phyloP scores from a whole-genome alignment of 345 rosid genomes.

The Linum tenue region DNA sequence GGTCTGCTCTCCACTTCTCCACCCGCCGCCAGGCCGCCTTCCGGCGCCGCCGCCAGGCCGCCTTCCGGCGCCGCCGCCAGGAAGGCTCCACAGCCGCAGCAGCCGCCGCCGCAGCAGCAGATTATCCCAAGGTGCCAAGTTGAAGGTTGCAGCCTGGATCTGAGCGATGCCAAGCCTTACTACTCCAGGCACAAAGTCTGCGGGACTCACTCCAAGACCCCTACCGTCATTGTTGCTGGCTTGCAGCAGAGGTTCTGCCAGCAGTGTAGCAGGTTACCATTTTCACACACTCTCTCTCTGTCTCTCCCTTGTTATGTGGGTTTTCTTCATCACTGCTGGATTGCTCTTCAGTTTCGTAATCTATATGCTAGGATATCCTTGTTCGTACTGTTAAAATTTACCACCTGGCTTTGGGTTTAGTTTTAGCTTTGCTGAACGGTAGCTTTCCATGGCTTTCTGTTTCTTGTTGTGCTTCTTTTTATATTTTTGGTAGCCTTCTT shows the following conservation, averaged over 20 bases:
- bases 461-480: neutral
- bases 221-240: slow-evolving; percentile 69
- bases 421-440: neutral
- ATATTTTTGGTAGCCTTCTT: too few relatives aligned
- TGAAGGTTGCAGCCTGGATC: slow-evolving; percentile 89
- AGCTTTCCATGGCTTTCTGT: neutral
- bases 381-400: neutral
- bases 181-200: slow-evolving; percentile 94
- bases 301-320: neutral
- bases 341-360: neutral
- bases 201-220: slow-evolving; percentile 71
- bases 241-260: slow-evolving; percentile 93
- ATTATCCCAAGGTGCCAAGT: slow-evolving; percentile 76
- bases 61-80: slow-evolving; percentile 22
- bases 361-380: neutral
- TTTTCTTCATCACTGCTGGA: neutral
- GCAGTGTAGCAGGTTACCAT: slow-evolving; percentile 86
- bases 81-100: slow-evolving; percentile 29
- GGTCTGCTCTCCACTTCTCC: slow-evolving; percentile 20
- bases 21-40: slow-evolving; percentile 11
- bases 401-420: neutral
- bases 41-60: slow-evolving; percentile 22
- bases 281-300: neutral
- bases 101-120: slow-evolving; percentile 33
- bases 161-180: slow-evolving; percentile 83